Base-by-base conservation (phyloP, 495 filamentous ascomycete species). In the Aspergillus kassunensis region DNA sequence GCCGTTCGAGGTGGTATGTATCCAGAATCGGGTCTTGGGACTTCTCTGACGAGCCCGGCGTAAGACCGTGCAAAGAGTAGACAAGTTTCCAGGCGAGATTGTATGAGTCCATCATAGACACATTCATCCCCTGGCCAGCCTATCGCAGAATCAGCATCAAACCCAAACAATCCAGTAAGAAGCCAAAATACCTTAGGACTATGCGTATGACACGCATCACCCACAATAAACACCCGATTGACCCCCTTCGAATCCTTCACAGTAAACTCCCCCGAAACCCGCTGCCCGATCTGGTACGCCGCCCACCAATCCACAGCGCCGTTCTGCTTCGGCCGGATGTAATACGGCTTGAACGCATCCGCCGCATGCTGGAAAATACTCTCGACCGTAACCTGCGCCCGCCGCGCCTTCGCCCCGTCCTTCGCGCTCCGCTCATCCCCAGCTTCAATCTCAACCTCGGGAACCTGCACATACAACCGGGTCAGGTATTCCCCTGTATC, bases 121-220 rank as follows among this genome's bases (percentile, higher is more conserved):
- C 85, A 60, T 95, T 95, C 88, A 93, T 91, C 31, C 90, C 89
- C 73, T 92, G 89, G 6, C 88, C 90, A 20, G 88, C 88, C 73
- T 92, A 18, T 6, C 16, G 13, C 15, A n/a, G 16, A 23, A 5
- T 45, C 33, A 45, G 35, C 10, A 16, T 40, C 25, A 6, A n/a
- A 37, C 11, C 36, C 20, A 3, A 10, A 24, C 37, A 36, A 16
- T 18, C 9, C 30, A 13, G 39, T 15, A 13, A 29, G 21, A 21
- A 16, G 27, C 8, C 31, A n/a, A n/a, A n/a, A 35, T 54, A 72
- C 86, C 76, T 90, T 90, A 1, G 88, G 88, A 6, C 81, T 84
- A 52, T 86, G 82, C 1, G 80, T 84, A 58, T 85, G 84, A 1
- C 69, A 72, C 18, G 69, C 69, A 65, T 87, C 80, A 58, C 71